A percentile compares a stretch with the other conserved stretches of the same genome.
Evolutionary conservation across 2,329 filamentous ascomycete species (phyloP).

Genomic region (Raffaelea deltoideospora): DNA sequence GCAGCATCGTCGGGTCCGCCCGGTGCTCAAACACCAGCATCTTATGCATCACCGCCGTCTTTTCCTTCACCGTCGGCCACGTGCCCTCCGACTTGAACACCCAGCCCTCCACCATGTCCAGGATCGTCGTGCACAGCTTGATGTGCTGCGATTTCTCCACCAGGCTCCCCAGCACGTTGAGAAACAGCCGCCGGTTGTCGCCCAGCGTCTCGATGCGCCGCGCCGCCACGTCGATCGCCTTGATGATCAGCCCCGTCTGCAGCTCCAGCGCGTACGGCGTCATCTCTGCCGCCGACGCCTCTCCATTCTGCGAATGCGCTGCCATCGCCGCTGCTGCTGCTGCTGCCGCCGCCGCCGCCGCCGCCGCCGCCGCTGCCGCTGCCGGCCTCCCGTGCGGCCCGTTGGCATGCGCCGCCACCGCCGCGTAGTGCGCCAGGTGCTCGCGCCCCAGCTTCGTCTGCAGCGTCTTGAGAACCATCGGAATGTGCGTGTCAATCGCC

Average conservation of each 20-base stretch:
- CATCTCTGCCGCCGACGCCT: slow-evolving; percentile 38
- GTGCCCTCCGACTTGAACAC: slow-evolving; percentile 91
- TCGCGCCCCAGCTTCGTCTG: slow-evolving; percentile 86
- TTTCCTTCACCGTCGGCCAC: slow-evolving; percentile 95
- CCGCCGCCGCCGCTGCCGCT: slow-evolving; percentile 19
- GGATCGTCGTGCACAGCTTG: slow-evolving; percentile 76
- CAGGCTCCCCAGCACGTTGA: slow-evolving; percentile 85
- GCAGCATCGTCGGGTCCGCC: slow-evolving; percentile 67
- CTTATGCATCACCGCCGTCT: slow-evolving; percentile 96
- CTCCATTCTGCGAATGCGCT: too few relatives aligned
- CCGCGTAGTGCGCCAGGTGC: slow-evolving; percentile 65
- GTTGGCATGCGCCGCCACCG: slow-evolving; percentile 30
- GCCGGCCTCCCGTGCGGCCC: slow-evolving; percentile 23
- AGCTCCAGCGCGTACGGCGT: slow-evolving; percentile 69
- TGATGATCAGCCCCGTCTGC: slow-evolving; percentile 84
- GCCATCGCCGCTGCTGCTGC: slow-evolving; percentile 11
- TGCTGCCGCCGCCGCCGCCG: background rate
- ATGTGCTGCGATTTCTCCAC: slow-evolving; percentile 90
- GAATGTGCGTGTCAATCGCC: slow-evolving; percentile 80
- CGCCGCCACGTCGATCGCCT: slow-evolving; percentile 85
- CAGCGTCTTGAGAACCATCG: slow-evolving; percentile 80
- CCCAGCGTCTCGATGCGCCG: slow-evolving; percentile 84
- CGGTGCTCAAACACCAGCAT: slow-evolving; percentile 93
- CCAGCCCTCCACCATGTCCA: slow-evolving; percentile 90
- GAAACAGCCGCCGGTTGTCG: slow-evolving; percentile 80